Evolutionary conservation across 1,139 yeast genomes (phyloP).

Genomic region (Suhomyces bokatorum): DNA sequence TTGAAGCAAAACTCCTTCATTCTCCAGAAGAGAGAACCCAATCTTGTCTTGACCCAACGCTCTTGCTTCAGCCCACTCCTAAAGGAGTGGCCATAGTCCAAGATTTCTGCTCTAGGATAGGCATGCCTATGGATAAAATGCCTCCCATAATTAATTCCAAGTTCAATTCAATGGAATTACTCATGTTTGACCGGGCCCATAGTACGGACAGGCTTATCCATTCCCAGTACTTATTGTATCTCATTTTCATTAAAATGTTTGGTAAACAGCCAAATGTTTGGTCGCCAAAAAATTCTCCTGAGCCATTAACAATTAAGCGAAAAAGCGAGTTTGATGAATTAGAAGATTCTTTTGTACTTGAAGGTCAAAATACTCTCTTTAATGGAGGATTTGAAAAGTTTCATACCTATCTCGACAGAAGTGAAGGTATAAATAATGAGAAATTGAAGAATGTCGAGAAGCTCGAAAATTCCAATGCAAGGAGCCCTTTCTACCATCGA

Average conservation of each 20-base stretch:
- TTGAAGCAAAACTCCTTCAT: conserved; percentile 69
- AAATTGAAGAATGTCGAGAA: not conserved
- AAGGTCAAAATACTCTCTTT: not conserved
- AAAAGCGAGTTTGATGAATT: not conserved
- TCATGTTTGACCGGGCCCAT: conserved; percentile 66
- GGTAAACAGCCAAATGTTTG: conserved; percentile 73
- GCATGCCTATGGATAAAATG: conserved; percentile 39
- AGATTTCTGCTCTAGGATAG: conserved; percentile 58
- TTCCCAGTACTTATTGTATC: conserved; percentile 63
- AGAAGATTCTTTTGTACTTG: conserved; percentile 2
- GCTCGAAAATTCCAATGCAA: conserved; percentile 1
- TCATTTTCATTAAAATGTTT: conserved; percentile 63
- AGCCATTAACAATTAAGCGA: conserved; percentile 10
- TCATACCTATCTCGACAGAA: not conserved
- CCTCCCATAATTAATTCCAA: conserved; percentile 53
- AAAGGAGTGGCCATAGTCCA: conserved; percentile 79
- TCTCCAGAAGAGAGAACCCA: conserved; percentile 75
- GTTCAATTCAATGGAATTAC: conserved; percentile 72
- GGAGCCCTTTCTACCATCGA: conserved; percentile 73
- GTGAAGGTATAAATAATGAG: not conserved
- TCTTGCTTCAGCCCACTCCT: conserved; percentile 79
- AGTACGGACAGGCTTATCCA: conserved; percentile 61
- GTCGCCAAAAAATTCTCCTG: conserved; percentile 50
- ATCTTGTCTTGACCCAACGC: conserved; percentile 40
- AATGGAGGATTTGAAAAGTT: conserved; percentile 1